Evolutionary conservation across 2,329 filamentous ascomycete species (phyloP), one percentile per base, ranked within the genome.

Genomic region (Penicillium janthinellum): DNA sequence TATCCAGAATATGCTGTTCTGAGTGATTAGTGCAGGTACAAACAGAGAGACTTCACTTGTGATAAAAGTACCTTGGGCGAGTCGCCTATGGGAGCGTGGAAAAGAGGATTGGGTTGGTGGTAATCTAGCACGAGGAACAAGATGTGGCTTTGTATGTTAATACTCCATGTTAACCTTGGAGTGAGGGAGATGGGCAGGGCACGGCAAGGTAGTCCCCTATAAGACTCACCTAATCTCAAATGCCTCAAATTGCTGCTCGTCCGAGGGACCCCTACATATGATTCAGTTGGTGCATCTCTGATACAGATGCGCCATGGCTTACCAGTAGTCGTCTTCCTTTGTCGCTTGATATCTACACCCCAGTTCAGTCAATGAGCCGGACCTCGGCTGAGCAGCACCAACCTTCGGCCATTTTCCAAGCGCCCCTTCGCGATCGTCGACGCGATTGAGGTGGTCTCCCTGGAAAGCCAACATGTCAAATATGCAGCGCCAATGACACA

Each of bases 301-400:
- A 31, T 50, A 28, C 20, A 38, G 31, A 41, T 5, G 12, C 25
- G n/a, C n/a, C n/a, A 20, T 22, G 15, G 42, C 56, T 8, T 5
- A 63, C 61, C 61, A 63, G 42, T 63, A 63, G 34, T 61, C 55
- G 15, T 61, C 49, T 15, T 57, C 50, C 25, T 63, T 63, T 49
- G 59, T 44, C 6, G 61, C 48, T 42, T 63, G 61, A 35, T 63
- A 63, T 54, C 61, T 63, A 28, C 22, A 25, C 35, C 34, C 22
- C 48, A 2, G 8, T 2, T 38, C 17, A 50, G 38, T 28, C 8
- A 12, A 12, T n/a, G 11, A 2, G 1, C 0, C 5, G 12, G 20
- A 25, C 31, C 31, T 31, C n/a, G 31, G 48, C 37, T 42, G n/a
- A 14, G 28, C 14, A 6, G 11, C 17, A 22, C 45, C 31, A 4